Conservation (phyloP, 2,329 filamentous ascomycete genomes). For the Trichoderma simmonsii region DNA sequence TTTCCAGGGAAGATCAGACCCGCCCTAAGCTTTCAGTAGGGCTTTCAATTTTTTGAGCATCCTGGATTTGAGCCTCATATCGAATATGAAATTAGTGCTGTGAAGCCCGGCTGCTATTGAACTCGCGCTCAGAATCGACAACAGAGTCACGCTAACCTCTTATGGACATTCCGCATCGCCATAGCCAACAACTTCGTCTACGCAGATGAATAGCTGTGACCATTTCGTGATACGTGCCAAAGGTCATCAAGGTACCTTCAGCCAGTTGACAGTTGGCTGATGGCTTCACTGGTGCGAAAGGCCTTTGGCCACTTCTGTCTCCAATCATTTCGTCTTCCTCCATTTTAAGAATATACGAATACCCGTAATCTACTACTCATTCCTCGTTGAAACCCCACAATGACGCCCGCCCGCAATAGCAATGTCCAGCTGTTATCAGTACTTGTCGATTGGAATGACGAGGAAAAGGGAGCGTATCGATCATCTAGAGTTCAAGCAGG, state of each 20-base stretch:
- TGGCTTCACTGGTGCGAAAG: background rate
- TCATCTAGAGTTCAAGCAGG: constrained; percentile 32
- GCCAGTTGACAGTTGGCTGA: background rate
- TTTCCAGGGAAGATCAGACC: background rate
- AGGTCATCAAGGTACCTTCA: background rate
- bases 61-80: background rate
- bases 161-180: background rate
- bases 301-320: too few relatives aligned
- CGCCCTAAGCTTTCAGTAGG: background rate
- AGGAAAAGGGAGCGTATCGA: constrained; percentile 28
- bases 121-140: background rate
- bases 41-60: background rate
- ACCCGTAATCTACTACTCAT: too few relatives aligned
- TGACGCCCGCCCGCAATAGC: background rate
- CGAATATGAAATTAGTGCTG: background rate
- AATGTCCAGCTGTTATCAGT: background rate
- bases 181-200: background rate
- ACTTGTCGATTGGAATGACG: background rate
- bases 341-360: too few relatives aligned
- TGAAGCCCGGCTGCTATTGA: background rate
- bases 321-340: too few relatives aligned
- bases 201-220: background rate
- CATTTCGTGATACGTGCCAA: background rate
- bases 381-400: background rate
- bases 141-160: background rate